These are phyloP conservation scores for Fusarium duplospermum DNA, from an alignment of 2,329 filamentous ascomycete genomes.

Conservation along the genomic window DNA sequence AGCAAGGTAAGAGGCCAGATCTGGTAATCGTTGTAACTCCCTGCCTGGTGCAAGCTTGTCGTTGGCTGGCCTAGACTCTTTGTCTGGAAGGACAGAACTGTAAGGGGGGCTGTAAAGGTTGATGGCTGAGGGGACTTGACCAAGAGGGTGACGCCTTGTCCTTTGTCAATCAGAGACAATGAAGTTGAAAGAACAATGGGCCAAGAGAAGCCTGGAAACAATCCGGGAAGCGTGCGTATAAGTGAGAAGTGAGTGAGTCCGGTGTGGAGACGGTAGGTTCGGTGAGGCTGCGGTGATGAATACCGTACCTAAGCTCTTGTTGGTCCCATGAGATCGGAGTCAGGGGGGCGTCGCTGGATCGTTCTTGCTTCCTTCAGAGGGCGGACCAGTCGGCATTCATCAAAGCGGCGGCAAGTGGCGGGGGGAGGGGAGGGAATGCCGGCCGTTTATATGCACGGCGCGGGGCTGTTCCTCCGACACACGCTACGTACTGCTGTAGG, in stretches of 20 bases:
- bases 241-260: background rate
- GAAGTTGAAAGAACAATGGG: background rate
- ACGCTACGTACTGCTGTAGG: constrained; percentile 8
- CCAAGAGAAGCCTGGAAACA: background rate
- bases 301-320: constrained; percentile 3
- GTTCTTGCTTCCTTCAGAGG: constrained; percentile 8
- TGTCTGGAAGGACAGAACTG: background rate
- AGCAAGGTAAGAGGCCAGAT: background rate
- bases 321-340: background rate
- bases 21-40: background rate
- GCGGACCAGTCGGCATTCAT: constrained; percentile 37
- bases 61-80: background rate
- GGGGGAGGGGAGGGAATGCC: constrained; percentile 52
- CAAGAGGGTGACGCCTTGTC: background rate
- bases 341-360: constrained; percentile 17
- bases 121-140: background rate
- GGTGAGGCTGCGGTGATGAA: constrained; percentile 18
- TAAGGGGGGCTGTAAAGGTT: background rate
- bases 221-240: background rate
- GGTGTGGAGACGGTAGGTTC: constrained; percentile 6
- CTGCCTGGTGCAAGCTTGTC: background rate
- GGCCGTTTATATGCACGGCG: constrained; percentile 62
- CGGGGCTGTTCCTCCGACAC: constrained; percentile 35
- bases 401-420: constrained; percentile 38
- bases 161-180: background rate